A percentile compares a stretch with the other conserved stretches of the same genome.
Conservation (phyloP, 176 grass and related monocot species). For the Thalia dealbata region DNA sequence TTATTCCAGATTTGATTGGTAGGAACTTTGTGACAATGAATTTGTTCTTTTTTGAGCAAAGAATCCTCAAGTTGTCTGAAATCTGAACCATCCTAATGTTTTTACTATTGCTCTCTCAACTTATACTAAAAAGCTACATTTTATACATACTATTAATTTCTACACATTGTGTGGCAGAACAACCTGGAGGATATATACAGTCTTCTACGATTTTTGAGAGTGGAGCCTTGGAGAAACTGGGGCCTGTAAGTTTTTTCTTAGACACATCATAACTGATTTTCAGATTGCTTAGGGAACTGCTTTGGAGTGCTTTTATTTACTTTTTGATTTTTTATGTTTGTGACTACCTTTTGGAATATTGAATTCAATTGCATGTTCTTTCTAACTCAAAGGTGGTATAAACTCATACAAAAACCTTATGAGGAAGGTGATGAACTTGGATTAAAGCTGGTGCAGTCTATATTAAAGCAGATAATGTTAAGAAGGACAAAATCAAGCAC, state of each 20-base stretch:
- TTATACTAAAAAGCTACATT: background rate
- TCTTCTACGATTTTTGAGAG: constrained; percentile 81
- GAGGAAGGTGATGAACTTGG: constrained; percentile 96
- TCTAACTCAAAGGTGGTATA: constrained; percentile 66
- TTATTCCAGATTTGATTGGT: too few species aligned
- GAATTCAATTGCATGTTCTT: constrained; percentile 8
- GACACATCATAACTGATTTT: background rate
- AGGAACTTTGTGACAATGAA: too few species aligned
- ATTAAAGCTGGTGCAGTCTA: constrained; percentile 76
- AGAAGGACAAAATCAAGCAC: constrained; percentile 90
- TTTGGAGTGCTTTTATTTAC: background rate
- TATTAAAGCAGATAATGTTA: constrained; percentile 91
- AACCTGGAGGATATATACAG: constrained; percentile 94
- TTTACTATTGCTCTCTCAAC: background rate
- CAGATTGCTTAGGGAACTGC: background rate
- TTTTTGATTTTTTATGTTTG: background rate
- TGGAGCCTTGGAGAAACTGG: constrained; percentile 89
- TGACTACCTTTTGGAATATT: background rate
- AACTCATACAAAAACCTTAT: constrained; percentile 88
- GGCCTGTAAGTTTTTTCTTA: constrained; percentile 52
- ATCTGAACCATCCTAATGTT: background rate
- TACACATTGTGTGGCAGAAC: constrained; percentile 51
- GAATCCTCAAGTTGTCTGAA: too few species aligned
- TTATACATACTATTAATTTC: constrained; percentile 10
- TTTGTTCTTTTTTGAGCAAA: too few species aligned